Base-by-base conservation (phyloP, 108 stramenopile species). In the Nitzschia palea region DNA sequence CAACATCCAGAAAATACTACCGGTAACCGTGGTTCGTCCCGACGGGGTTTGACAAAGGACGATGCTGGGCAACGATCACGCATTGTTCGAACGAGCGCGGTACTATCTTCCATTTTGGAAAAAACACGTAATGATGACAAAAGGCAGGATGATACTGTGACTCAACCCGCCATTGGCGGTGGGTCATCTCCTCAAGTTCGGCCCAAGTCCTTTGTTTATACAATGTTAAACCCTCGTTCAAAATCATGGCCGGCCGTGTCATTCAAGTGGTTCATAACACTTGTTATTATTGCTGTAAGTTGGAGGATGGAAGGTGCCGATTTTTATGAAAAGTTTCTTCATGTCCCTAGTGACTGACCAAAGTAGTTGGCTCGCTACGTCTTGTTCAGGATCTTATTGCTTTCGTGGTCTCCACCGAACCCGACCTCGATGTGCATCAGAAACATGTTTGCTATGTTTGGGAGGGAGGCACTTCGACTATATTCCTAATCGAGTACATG, bases 401-500 rank as follows among this genome's bases (percentile, higher is more conserved):
- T 10, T 86, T 82, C 61, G 71, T 86, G 23, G 18, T 74, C 8
- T 85, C 82, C 10, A 86, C 85, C 22, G 85, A 81, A 50, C 54
- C 62, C 2, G 51, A 51, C 3, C 42, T 74, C 18, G 20, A 5
- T 23, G 26, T 67, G 23, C 17, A 36, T 2, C 29, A 68, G 4
- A 28, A 31, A 4, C 27, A 31, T 15, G 1, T 60, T 54, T 88
- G 79, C 42, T 55, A 68, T 50, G 22, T 54, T 43, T 56, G 55
- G 34, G 86, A 90, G 44, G 81, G 73, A 10, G 23, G 82, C 14
- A 72, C 80, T 2, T 83, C 82, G 5, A 60, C 65, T 20, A 81
- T 90, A 10, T 90, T 90, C 61, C 27, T 84, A 2, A 42, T 81
- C 18, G 89, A 90, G 61, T 86, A 87, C 44, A 37, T 86, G 0